phyloP scores from a whole-genome alignment of 1,284 basidiomycete species.

The Trametes versicolor region DNA sequence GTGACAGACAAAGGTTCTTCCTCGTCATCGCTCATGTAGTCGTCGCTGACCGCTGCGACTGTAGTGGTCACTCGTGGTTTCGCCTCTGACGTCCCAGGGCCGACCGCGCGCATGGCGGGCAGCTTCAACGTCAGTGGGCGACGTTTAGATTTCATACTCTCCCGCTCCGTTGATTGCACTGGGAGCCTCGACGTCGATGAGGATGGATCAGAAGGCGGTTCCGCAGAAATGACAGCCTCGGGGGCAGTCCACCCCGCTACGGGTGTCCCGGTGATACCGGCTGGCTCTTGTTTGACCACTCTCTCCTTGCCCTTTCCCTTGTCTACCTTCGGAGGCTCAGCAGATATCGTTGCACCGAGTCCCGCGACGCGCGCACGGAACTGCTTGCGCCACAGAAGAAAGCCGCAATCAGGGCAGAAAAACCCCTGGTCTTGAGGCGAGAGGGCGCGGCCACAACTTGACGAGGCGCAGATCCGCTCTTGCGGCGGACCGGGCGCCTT shows the following conservation, averaged over 20 bases:
- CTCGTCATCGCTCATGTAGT: background rate
- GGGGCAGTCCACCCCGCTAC: background rate
- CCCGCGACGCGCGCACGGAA: conserved; percentile 25
- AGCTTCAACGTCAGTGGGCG: background rate
- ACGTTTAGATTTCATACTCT: background rate
- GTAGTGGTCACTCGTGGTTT: background rate
- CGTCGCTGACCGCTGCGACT: background rate
- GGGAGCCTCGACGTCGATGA: background rate
- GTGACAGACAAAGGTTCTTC: conserved; percentile 13
- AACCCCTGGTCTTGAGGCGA: conserved; percentile 14
- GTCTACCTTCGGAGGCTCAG: background rate
- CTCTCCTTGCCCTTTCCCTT: background rate
- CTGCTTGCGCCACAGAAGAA: conserved; percentile 24
- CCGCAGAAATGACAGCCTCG: background rate
- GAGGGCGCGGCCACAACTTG: conserved; percentile 17
- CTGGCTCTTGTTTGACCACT: conserved; percentile 5
- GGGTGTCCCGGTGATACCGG: background rate
- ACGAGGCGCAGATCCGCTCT: conserved; percentile 16
- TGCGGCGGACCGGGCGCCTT: background rate
- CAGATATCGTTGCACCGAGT: conserved; percentile 6
- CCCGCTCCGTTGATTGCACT: background rate
- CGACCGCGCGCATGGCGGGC: background rate
- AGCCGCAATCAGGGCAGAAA: conserved; percentile 27
- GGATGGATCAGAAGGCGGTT: background rate
- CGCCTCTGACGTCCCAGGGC: background rate